phyloP scores from a whole-genome alignment of 2,329 filamentous ascomycete genomes.

The Zymoseptoria tritici region DNA sequence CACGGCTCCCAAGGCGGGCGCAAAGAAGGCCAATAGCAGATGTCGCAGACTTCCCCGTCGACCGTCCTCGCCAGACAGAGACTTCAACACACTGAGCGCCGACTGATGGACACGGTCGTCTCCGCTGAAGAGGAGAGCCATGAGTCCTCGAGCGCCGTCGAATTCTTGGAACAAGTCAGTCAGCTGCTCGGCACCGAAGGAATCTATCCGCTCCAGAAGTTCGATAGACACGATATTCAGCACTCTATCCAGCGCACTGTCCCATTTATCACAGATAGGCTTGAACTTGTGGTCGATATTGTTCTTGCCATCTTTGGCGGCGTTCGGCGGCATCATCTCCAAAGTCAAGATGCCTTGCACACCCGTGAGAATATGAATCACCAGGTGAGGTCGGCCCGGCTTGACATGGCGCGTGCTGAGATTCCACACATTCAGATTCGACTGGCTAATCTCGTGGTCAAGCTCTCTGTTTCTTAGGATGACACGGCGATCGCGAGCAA shows the following conservation, averaged over 20 bases:
- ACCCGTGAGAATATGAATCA: slow-evolving; percentile 64
- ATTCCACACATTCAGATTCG: slow-evolving; percentile 73
- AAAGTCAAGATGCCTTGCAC: slow-evolving; percentile 64
- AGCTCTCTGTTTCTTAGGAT: slow-evolving; percentile 55
- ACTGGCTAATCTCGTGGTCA: slow-evolving; percentile 59
- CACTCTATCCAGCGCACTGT: slow-evolving; percentile 58
- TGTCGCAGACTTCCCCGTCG: slow-evolving; percentile 55
- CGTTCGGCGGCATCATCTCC: slow-evolving; percentile 55
- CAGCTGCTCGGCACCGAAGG: slow-evolving; percentile 64
- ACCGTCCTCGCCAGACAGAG: slow-evolving; percentile 62
- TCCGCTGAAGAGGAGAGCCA: slow-evolving; percentile 74
- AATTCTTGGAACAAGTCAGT: slow-evolving; percentile 61
- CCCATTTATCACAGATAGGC: slow-evolving; percentile 64
- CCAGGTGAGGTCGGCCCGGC: slow-evolving; percentile 62
- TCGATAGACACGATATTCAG: slow-evolving; percentile 59
- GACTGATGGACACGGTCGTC: slow-evolving; percentile 72
- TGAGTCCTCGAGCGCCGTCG: slow-evolving; percentile 63
- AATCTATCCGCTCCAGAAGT: slow-evolving; percentile 70
- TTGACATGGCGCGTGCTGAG: slow-evolving; percentile 62
- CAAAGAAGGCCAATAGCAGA: slow-evolving; percentile 51
- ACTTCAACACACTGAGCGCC: slow-evolving; percentile 74
- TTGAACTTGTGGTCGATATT: slow-evolving; percentile 18
- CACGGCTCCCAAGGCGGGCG: slow-evolving; percentile 49
- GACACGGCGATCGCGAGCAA: slow-evolving; percentile 60
- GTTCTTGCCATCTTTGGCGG: slow-evolving; percentile 28